Percentiles rank a stretch among this genome's conserved stretches.
phyloP scores from a whole-genome alignment of 257 asterid species.

The Plectranthus barbatus region DNA sequence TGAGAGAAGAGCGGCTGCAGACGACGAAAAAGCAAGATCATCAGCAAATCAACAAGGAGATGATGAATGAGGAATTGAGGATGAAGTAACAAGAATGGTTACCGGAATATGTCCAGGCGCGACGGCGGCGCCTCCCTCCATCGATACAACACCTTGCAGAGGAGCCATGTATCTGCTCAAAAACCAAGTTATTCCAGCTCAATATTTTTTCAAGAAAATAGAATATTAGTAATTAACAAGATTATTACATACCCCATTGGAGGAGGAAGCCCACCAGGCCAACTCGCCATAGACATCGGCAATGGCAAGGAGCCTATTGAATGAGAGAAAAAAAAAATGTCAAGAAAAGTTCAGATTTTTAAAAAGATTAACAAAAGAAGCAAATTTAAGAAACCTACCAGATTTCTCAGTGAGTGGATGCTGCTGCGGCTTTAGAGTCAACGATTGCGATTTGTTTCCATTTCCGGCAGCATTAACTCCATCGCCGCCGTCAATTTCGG shows the following conservation, averaged over 20 bases:
- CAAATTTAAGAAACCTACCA: constrained; percentile 31
- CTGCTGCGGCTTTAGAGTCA: constrained; percentile 27
- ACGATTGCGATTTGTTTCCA: constrained; percentile 15
- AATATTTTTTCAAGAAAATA: no score
- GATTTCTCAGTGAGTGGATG: constrained; percentile 43
- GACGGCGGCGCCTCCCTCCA: constrained; percentile 56
- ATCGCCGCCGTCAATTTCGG: no score
- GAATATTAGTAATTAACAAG: no score
- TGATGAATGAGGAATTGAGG: neutral
- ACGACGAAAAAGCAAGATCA: neutral
- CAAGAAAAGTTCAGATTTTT: neutral
- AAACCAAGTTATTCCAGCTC: constrained; percentile 20
- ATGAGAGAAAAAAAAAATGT: constrained; percentile 1
- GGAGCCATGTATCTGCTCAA: constrained; percentile 78
- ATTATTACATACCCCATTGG: constrained; percentile 73
- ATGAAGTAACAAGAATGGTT: neutral
- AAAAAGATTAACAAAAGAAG: neutral
- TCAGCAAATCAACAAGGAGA: neutral
- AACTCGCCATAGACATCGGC: constrained; percentile 67
- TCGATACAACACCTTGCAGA: constrained; percentile 68
- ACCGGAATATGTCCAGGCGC: constrained; percentile 74
- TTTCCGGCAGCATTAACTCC: no score
- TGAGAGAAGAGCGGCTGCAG: constrained; percentile 67
- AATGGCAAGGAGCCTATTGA: constrained; percentile 45
- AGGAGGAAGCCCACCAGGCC: constrained; percentile 97